Percentiles rank a stretch among this genome's conserved stretches.
These are phyloP conservation scores for Leccinum griseonigrum DNA, from an alignment of 1,284 basidiomycete genomes.

Conservation along the genomic window DNA sequence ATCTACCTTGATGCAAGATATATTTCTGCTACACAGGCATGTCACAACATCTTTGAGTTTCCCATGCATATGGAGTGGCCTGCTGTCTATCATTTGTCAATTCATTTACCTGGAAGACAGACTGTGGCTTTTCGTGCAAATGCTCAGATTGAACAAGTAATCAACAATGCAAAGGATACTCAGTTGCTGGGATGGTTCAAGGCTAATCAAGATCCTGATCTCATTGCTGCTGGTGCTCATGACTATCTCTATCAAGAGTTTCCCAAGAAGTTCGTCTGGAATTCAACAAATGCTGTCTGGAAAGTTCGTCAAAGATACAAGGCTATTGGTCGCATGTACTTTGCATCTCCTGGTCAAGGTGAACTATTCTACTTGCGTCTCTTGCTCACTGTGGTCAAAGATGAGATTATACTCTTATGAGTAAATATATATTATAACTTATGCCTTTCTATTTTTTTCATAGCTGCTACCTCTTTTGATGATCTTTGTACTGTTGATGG, in stretches of 20 bases:
- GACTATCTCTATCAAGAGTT: constrained; percentile 42
- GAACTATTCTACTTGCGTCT: constrained; percentile 36
- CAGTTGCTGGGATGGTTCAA: constrained; percentile 39
- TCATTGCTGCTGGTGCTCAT: constrained; percentile 29
- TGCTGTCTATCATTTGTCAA: constrained; percentile 9
- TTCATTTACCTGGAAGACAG: constrained; percentile 31
- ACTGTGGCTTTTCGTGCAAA: constrained; percentile 35
- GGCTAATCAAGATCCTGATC: constrained; percentile 32
- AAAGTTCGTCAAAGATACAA: constrained; percentile 4
- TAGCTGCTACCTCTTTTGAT: constrained; percentile 7
- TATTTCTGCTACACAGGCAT: constrained; percentile 12
- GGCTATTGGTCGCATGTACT: constrained; percentile 37
- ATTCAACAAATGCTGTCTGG: neutral
- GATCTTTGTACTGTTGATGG: constrained; percentile 27
- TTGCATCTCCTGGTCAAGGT: constrained; percentile 22
- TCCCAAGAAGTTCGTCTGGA: constrained; percentile 30
- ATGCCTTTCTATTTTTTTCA: constrained; percentile 14
- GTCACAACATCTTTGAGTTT: constrained; percentile 21
- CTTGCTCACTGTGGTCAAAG: constrained; percentile 35
- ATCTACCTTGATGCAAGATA: constrained; percentile 22
- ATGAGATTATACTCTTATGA: neutral
- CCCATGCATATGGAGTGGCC: constrained; percentile 19
- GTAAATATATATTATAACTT: no score
- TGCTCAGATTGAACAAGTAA: constrained; percentile 11
- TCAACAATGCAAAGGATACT: constrained; percentile 26